Percentiles rank a stretch among this genome's conserved stretches.
Conservation (phyloP, 768 basidiomycete species). For the Punctularia strigosozonata region DNA sequence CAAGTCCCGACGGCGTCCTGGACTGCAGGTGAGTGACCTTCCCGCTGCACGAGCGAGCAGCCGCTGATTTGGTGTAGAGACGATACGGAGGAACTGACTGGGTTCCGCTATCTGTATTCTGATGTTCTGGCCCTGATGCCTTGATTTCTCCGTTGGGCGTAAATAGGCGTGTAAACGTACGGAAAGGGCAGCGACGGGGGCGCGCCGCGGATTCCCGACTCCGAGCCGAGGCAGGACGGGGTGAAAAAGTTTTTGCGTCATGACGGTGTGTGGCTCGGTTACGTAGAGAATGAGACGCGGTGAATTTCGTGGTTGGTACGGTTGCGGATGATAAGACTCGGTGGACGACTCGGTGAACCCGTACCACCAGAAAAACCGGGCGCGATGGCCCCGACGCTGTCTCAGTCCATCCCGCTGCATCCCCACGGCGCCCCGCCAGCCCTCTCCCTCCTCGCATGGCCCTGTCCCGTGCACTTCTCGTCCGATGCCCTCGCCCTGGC, state of each 20-base stretch:
- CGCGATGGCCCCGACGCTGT: constrained; percentile 4
- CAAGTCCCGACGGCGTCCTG: constrained; percentile 7
- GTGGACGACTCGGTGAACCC: constrained; percentile 45
- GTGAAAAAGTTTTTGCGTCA: too few species aligned
- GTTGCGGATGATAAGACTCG: constrained; percentile 30
- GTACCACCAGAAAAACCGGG: too few species aligned
- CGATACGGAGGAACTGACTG: too few species aligned
- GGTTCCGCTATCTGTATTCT: constrained; percentile 8
- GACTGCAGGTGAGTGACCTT: constrained; percentile 15
- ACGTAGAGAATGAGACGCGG: not conserved
- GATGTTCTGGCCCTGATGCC: constrained; percentile 12
- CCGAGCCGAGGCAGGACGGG: too few species aligned
- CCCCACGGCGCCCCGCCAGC: constrained; percentile 1
- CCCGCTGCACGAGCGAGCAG: constrained; percentile 3
- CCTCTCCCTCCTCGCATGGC: constrained; percentile 5
- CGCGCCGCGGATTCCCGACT: too few species aligned
- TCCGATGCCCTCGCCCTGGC: constrained; percentile 7
- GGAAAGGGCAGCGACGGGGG: too few species aligned
- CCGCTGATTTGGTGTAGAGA: not conserved
- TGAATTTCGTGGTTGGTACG: not conserved
- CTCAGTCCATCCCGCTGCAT: constrained; percentile 3
- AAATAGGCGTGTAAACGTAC: not conserved
- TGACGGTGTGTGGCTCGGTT: not conserved
- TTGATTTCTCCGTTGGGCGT: too few species aligned
- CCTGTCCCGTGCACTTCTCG: constrained; percentile 4